These are phyloP conservation scores for Xylariaceae sp. DNA, from an alignment of 2,329 filamentous ascomycete genomes.

Conservation along the genomic window DNA sequence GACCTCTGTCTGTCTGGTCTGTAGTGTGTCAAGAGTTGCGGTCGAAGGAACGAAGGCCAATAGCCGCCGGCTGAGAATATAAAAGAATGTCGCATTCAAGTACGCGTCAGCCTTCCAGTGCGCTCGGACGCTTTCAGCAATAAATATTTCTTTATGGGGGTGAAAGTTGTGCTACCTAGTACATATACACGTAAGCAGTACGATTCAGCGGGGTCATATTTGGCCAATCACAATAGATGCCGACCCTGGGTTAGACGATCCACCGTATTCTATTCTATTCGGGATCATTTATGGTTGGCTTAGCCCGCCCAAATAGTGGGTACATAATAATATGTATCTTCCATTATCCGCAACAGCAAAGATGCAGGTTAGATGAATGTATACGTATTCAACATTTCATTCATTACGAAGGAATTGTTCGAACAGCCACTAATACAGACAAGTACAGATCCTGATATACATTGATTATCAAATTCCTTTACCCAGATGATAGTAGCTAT, in stretches of 20 bases:
- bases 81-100: background rate
- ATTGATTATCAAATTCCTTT: too few relatives aligned
- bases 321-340: too few relatives aligned
- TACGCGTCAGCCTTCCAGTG: background rate
- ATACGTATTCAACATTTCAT: too few relatives aligned
- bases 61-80: conserved; percentile 14
- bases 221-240: conserved; percentile 23
- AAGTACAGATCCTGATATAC: too few relatives aligned
- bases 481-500: too few relatives aligned
- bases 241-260: background rate
- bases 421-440: too few relatives aligned
- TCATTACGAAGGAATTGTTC: too few relatives aligned
- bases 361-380: too few relatives aligned
- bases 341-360: too few relatives aligned
- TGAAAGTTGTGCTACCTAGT: conserved; percentile 3
- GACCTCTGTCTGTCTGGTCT: conserved; percentile 5
- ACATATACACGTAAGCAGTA: background rate
- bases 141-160: background rate
- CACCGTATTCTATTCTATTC: background rate
- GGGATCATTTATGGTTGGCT: background rate
- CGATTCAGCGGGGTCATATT: conserved; percentile 1
- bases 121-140: background rate
- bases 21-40: background rate
- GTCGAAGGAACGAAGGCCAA: conserved; percentile 10
- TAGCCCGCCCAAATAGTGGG: too few relatives aligned